Base-by-base conservation (phyloP, 495 filamentous ascomycete species). In the Sordaria brevicollis region DNA sequence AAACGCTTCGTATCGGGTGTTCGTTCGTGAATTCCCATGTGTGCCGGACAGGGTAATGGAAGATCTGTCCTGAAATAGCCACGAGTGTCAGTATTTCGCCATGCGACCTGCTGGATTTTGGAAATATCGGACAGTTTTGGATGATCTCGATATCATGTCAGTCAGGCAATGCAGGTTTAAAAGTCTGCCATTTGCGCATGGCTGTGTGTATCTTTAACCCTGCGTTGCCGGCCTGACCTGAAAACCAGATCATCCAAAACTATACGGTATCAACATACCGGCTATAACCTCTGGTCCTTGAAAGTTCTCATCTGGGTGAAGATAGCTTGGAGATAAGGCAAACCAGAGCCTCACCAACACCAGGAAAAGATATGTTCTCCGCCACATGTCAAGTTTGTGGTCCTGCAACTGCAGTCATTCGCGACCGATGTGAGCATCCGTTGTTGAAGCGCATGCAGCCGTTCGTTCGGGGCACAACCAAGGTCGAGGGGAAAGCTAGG, bases 281-380 rank as follows among this genome's bases (percentile, higher is more conserved):
- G 94, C 93, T 75, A 97, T 94, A 67, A 98, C 91, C 83, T 99
- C 95, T 10, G 94, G 95, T 21, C 95, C 95, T 77, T 99, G 95
- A 77, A 99, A 99, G 81, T 97, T 93, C 84, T 99, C 95, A 81
- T 99, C 95, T 3, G 95, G 95, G 79, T 99, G 95, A 35, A 99
- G 87, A 80, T 99, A 99, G 83, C 94, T 97, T 62, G 95, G 92
- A 65, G 90, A 93, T 36, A 97, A 84, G 57, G 95, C 94, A 75
- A 97, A 96, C 84, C 96, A 98, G 71, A 97, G 86, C 76, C 96
- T 91, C 73, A 97, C 90, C 71, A 93, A 80, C 70, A 97, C 79
- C 70, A 99, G 84, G 41, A 96, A 80, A 73, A 98, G 82, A 80
- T 97, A 97, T 67, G 89, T 88, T 82, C 93, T 89, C 84, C 93